Evolutionary conservation across 176 grass and related monocot genomes (phyloP).

Genomic region (Areca catechu): DNA sequence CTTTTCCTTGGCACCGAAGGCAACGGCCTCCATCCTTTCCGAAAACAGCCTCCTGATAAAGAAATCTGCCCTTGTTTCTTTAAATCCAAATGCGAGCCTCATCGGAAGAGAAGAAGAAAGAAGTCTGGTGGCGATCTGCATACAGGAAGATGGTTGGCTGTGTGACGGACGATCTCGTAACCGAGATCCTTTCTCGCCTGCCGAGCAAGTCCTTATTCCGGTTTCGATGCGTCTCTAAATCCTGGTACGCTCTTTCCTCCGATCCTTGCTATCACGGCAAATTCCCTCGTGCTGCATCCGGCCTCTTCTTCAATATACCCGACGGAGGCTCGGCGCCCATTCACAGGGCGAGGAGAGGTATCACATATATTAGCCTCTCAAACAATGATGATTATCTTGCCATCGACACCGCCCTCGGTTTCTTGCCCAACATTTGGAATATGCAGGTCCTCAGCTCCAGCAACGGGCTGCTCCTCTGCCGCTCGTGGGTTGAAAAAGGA

Average conservation of each 20-base stretch:
- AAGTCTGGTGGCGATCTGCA: no score
- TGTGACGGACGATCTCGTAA: not conserved
- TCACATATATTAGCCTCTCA: no score
- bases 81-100: no score
- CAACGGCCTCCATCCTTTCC: no score
- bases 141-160: no score
- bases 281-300: slow-evolving; percentile 6
- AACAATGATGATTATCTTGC: no score
- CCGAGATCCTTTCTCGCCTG: slow-evolving; percentile 14
- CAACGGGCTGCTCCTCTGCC: slow-evolving; percentile 20
- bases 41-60: no score
- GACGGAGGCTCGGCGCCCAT: not conserved
- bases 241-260: slow-evolving; percentile 6
- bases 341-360: not conserved
- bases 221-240: slow-evolving; percentile 8
- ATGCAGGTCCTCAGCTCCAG: not conserved
- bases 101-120: no score
- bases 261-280: not conserved
- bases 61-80: no score
- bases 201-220: not conserved
- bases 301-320: slow-evolving; percentile 9
- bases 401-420: not conserved
- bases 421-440: not conserved
- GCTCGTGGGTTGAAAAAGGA: no score
- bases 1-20: no score